Evolutionary conservation across 129 eudicot genomes (phyloP).

Genomic region (Oenanthe sinensis): DNA sequence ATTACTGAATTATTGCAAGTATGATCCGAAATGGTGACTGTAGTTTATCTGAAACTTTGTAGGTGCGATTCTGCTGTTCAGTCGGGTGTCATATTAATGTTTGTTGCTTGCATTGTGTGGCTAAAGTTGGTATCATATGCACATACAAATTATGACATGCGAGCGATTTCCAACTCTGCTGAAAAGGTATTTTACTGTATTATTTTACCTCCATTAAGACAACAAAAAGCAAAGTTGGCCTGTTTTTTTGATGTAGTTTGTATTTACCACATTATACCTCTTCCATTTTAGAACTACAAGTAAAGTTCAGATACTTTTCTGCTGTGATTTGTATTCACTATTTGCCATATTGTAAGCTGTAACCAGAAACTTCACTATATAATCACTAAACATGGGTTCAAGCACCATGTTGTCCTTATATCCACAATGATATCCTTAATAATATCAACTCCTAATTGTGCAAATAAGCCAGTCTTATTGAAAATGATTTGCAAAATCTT

Average conservation of each 20-base stretch:
- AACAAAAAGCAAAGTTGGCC: too few species aligned
- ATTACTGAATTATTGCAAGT: not conserved
- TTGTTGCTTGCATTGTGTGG: constrained; percentile 75
- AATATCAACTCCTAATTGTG: not conserved
- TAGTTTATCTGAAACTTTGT: constrained; percentile 17
- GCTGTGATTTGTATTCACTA: not conserved
- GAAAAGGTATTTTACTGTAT: constrained; percentile 38
- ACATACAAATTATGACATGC: constrained; percentile 80
- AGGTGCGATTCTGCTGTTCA: constrained; percentile 89
- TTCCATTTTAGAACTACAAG: not conserved
- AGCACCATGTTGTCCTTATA: not conserved
- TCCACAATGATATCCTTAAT: not conserved
- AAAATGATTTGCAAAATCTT: not conserved
- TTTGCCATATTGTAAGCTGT: not conserved
- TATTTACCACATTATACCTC: too few species aligned
- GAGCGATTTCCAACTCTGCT: constrained; percentile 46
- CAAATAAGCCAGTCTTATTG: not conserved
- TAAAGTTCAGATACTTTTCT: not conserved
- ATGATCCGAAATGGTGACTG: constrained; percentile 15
- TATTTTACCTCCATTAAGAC: not conserved
- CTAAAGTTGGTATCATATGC: constrained; percentile 83
- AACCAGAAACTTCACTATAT: too few species aligned
- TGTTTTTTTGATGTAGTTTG: too few species aligned
- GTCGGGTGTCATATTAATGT: constrained; percentile 80
- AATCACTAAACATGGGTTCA: not conserved